A percentile compares a stretch with the other conserved stretches of the same genome.
Conservation (phyloP, 1,139 yeast species). For the Geotrichum siamense region DNA sequence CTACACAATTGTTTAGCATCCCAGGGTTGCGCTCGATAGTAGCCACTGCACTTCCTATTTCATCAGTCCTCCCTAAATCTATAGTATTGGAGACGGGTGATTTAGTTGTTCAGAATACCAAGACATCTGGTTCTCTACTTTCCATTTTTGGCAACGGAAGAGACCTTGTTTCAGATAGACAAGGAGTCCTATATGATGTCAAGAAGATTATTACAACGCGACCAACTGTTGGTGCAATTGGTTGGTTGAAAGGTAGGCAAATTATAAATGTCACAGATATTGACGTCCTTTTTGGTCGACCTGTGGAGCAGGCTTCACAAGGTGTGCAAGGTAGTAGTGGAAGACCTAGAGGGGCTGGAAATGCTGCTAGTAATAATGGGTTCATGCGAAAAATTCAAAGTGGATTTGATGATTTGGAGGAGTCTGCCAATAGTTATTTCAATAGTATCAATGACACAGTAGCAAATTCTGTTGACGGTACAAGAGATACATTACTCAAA, state of each 20-base stretch:
- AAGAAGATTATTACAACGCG: conserved; percentile 56
- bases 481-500: conserved; percentile 27
- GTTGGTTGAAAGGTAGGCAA: conserved; percentile 79
- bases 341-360: conserved; percentile 15
- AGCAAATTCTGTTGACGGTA: conserved; percentile 19
- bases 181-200: conserved; percentile 40
- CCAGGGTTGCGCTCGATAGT: conserved; percentile 49
- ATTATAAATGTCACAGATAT: conserved; percentile 51
- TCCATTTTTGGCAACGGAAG: conserved; percentile 40
- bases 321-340: too few relatives aligned
- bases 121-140: conserved; percentile 50
- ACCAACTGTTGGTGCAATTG: conserved; percentile 72
- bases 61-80: conserved; percentile 47
- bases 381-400: conserved; percentile 27
- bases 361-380: conserved; percentile 22
- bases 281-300: conserved; percentile 38
- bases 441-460: conserved; percentile 28
- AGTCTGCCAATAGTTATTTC: conserved; percentile 31
- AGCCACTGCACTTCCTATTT: conserved; percentile 39
- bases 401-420: conserved; percentile 31
- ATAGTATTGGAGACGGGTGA: conserved; percentile 46
- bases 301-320: conserved; percentile 19
- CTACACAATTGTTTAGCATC: conserved; percentile 41
- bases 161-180: neutral
- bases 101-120: conserved; percentile 51